Evolutionary conservation across 805 yeast genomes (phyloP).

Genomic region (Spencermartinsiella europaea): DNA sequence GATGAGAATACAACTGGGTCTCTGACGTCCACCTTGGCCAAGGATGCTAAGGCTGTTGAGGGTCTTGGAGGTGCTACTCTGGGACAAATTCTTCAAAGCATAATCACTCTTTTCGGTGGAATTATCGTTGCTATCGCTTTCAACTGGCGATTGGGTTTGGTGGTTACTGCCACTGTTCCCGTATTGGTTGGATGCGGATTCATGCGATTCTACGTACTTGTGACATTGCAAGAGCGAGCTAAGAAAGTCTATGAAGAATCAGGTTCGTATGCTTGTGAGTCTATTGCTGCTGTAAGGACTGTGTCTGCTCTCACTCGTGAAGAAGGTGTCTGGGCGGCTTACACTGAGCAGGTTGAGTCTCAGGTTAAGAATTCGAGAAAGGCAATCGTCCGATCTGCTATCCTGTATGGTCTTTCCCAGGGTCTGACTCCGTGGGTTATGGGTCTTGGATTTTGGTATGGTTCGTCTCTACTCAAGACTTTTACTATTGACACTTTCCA

Average conservation of each 20-base stretch:
- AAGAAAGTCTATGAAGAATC: constrained; percentile 35
- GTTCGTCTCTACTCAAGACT: constrained; percentile 33
- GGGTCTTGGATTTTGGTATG: constrained; percentile 42
- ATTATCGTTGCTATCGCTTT: constrained; percentile 35
- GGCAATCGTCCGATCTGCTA: constrained; percentile 29
- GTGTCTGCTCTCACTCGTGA: constrained; percentile 39
- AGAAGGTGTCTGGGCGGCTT: constrained; percentile 32
- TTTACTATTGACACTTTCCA: constrained; percentile 28
- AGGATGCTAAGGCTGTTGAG: constrained; percentile 37
- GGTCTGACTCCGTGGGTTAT: constrained; percentile 37
- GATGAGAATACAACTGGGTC: constrained; percentile 36
- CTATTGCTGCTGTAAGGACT: constrained; percentile 36
- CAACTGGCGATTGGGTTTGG: constrained; percentile 38
- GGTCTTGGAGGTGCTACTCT: constrained; percentile 39
- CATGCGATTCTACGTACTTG: constrained; percentile 32
- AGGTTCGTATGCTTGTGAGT: constrained; percentile 38
- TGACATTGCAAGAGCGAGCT: constrained; percentile 33
- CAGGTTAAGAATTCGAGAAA: constrained; percentile 30
- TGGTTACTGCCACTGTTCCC: constrained; percentile 36
- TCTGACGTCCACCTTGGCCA: constrained; percentile 34
- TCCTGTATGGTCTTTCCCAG: constrained; percentile 36
- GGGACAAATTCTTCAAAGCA: constrained; percentile 35
- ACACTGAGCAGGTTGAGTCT: constrained; percentile 25
- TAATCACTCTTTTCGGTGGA: constrained; percentile 37
- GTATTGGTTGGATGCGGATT: constrained; percentile 38